A percentile compares a stretch with the other conserved stretches of the same genome.
phyloP scores from a whole-genome alignment of 1,284 basidiomycete genomes.

The Cutaneotrichosporon sp. region DNA sequence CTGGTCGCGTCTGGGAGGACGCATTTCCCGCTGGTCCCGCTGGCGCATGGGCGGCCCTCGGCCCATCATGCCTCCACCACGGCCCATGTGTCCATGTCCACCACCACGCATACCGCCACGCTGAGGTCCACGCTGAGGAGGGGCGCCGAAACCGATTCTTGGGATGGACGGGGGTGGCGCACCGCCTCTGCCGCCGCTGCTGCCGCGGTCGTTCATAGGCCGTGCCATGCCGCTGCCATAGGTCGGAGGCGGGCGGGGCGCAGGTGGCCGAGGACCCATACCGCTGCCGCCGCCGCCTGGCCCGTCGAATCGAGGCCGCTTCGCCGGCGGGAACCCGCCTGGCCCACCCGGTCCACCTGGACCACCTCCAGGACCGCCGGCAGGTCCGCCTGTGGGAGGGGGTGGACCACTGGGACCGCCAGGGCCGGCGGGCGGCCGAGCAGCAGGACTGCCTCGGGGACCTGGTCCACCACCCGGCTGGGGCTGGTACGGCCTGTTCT shows the following conservation, averaged over 20 bases:
- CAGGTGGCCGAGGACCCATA: constrained; percentile 22
- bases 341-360: constrained; percentile 12
- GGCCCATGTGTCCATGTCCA: constrained; percentile 8
- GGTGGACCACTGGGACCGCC: background rate
- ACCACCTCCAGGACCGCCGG: constrained; percentile 4
- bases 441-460: background rate
- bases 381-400: background rate
- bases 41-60: constrained; percentile 6
- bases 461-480: constrained; percentile 11
- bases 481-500: constrained; percentile 33
- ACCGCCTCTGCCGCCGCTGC: constrained; percentile 26
- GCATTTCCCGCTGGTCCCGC: constrained; percentile 12
- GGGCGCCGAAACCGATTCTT: constrained; percentile 28
- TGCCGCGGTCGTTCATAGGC: constrained; percentile 38
- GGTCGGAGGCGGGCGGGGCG: constrained; percentile 12
- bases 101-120: constrained; percentile 25
- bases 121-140: constrained; percentile 51
- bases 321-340: constrained; percentile 51
- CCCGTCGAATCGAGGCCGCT: constrained; percentile 76
- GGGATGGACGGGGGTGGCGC: constrained; percentile 13
- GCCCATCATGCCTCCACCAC: constrained; percentile 12
- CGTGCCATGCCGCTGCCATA: constrained; percentile 14
- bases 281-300: constrained; percentile 47
- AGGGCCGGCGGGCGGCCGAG: constrained; percentile 9
- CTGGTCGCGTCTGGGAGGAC: background rate